These are phyloP conservation scores for Alternaria consortialis DNA, from an alignment of 2,329 filamentous ascomycete species.

Conservation along the genomic window DNA sequence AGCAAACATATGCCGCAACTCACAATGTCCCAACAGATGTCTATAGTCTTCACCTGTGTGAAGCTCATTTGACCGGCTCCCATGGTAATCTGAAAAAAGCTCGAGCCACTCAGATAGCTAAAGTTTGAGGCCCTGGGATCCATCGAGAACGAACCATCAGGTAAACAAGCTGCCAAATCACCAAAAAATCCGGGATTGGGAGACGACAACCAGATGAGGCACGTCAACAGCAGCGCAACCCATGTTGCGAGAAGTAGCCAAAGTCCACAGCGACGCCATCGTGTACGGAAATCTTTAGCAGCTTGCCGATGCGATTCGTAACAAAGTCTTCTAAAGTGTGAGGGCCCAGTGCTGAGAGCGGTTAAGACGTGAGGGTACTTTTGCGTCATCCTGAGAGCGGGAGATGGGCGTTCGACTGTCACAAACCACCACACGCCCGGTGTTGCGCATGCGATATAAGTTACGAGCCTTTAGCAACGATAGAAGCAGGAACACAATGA, in stretches of 20 bases:
- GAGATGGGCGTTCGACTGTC: not conserved
- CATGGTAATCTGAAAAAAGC: constrained; percentile 35
- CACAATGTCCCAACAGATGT: constrained; percentile 36
- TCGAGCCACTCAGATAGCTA: constrained; percentile 16
- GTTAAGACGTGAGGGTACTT: not conserved
- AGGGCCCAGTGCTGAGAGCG: not conserved
- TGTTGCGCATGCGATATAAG: not conserved
- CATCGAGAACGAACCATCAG: constrained; percentile 17
- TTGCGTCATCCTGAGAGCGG: not conserved
- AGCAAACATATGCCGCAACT: not conserved
- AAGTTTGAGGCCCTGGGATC: constrained; percentile 7
- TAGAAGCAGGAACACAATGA: not conserved
- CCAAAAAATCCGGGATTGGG: not conserved
- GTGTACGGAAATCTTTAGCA: constrained; percentile 4
- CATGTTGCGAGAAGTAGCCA: constrained; percentile 7
- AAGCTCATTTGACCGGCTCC: constrained; percentile 26
- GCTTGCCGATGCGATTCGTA: constrained; percentile 4
- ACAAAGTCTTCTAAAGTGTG: not conserved
- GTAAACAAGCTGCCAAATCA: constrained; percentile 8
- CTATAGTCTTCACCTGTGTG: constrained; percentile 28
- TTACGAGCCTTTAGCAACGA: not conserved
- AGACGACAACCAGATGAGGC: not conserved
- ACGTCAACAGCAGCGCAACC: not conserved
- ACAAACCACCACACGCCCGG: not conserved
- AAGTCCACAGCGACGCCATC: constrained; percentile 1